Evolutionary conservation across 768 basidiomycete genomes (phyloP).

Genomic region (Vararia minispora): DNA sequence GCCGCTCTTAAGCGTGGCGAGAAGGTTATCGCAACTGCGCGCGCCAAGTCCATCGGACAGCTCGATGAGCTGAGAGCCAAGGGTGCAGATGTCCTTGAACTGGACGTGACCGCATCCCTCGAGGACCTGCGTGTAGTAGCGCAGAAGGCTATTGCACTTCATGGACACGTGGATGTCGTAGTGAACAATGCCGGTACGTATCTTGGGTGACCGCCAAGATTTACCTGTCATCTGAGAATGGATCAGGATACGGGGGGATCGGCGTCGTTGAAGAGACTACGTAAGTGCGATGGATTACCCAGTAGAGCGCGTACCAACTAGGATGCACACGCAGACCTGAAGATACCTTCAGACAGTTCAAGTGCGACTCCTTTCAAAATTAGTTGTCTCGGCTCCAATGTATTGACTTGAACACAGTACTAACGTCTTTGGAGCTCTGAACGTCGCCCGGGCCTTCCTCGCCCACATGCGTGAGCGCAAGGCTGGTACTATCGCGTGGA

Average conservation of each 20-base stretch:
- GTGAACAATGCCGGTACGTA: conserved; percentile 33
- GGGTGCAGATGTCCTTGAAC: conserved; percentile 29
- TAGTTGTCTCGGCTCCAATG: too few species aligned
- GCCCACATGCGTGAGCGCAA: conserved; percentile 34
- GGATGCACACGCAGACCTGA: conserved; percentile 14
- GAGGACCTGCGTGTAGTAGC: conserved; percentile 25
- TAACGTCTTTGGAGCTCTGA: conserved; percentile 34
- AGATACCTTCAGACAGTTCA: conserved; percentile 18
- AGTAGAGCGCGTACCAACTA: too few species aligned
- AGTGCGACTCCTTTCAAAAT: conserved; percentile 15
- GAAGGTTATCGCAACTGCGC: conserved; percentile 25
- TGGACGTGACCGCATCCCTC: conserved; percentile 23
- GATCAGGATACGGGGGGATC: conserved; percentile 17
- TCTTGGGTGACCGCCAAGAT: not conserved
- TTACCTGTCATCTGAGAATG: not conserved
- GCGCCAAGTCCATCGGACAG: conserved; percentile 16
- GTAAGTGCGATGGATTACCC: too few species aligned
- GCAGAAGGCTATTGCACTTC: conserved; percentile 23
- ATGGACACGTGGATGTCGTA: conserved; percentile 33
- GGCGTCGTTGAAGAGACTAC: conserved; percentile 21
- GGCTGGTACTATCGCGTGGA: conserved; percentile 31
- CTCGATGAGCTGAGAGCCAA: conserved; percentile 23
- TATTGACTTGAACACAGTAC: conserved; percentile 19
- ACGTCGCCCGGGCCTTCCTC: conserved; percentile 34
- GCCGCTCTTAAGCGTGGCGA: conserved; percentile 18